Conservation (phyloP, 805 yeast species). For the Pichia insulana region DNA sequence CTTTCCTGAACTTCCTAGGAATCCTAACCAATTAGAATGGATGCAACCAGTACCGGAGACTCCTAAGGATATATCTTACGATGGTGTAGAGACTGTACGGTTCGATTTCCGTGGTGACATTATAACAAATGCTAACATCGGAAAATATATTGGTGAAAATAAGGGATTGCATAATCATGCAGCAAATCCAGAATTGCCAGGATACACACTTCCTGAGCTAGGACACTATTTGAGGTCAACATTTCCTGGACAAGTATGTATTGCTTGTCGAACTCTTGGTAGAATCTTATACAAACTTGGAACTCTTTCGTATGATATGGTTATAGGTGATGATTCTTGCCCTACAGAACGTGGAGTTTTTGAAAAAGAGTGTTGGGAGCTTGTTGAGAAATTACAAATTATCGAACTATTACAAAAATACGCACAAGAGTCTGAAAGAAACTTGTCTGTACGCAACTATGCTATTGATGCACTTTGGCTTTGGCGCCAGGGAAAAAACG, state of each 20-base stretch:
- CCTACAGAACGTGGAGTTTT: conserved; percentile 32
- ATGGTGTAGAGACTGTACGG: conserved; percentile 59
- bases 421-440: conserved; percentile 51
- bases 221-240: conserved; percentile 72
- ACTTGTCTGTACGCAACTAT: conserved; percentile 68
- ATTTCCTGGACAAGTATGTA: conserved; percentile 75
- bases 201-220: conserved; percentile 80
- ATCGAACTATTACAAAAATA: conserved; percentile 60
- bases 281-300: conserved; percentile 78
- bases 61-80: conserved; percentile 33
- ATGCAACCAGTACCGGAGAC: conserved; percentile 52
- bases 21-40: conserved; percentile 81
- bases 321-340: conserved; percentile 24
- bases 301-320: conserved; percentile 28
- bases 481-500: conserved; percentile 56
- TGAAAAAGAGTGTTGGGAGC: conserved; percentile 58
- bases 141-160: conserved; percentile 8
- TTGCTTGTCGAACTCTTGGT: conserved; percentile 82
- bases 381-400: conserved; percentile 53
- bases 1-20: conserved; percentile 84
- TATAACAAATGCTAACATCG: conserved; percentile 32
- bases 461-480: conserved; percentile 90
- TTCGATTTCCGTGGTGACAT: conserved; percentile 84
- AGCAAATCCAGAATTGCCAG: conserved; percentile 80
- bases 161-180: conserved; percentile 90